Percentiles rank a stretch among this genome's conserved stretches.
Evolutionary conservation across 2,329 filamentous ascomycete genomes (phyloP).

Genomic region (Microascus cirrosus): DNA sequence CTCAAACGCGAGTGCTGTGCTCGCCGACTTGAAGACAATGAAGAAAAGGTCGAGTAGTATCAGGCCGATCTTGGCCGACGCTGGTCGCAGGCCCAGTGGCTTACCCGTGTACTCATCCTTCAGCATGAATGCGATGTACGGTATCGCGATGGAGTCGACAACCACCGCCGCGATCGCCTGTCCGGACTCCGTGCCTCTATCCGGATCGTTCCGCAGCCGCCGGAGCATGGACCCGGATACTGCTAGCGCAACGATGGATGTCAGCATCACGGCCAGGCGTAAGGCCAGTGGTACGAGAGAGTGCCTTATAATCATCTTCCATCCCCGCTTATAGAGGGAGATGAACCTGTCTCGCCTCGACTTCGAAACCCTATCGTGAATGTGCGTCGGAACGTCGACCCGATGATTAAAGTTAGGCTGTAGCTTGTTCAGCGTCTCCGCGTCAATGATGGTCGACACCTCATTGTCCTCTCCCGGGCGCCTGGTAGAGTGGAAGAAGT

Average conservation of each 20-base stretch:
- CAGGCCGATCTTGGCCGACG: slow-evolving; percentile 76
- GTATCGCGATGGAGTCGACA: slow-evolving; percentile 77
- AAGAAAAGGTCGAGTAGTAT: slow-evolving; percentile 91
- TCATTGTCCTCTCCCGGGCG: slow-evolving; percentile 37
- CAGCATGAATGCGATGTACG: slow-evolving; percentile 88
- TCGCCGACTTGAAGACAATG: slow-evolving; percentile 94
- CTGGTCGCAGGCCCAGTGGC: slow-evolving; percentile 74
- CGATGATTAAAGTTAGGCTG: slow-evolving; percentile 33
- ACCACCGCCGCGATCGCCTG: slow-evolving; percentile 83
- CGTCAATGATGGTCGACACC: slow-evolving; percentile 34
- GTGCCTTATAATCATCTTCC: slow-evolving; percentile 62
- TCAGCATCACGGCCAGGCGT: slow-evolving; percentile 70
- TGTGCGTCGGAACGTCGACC: slow-evolving; percentile 4
- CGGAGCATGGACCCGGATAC: slow-evolving; percentile 66
- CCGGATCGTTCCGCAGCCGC: slow-evolving; percentile 23
- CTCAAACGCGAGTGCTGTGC: slow-evolving; percentile 80
- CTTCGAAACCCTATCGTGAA: slow-evolving; percentile 6
- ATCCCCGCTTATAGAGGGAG: slow-evolving; percentile 42
- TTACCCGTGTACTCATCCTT: slow-evolving; percentile 95
- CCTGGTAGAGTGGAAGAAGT: slow-evolving; percentile 41
- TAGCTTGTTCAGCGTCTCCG: slow-evolving; percentile 30
- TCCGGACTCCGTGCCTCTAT: slow-evolving; percentile 43
- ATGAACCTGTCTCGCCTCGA: slow-evolving; percentile 18
- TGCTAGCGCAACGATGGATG: slow-evolving; percentile 71
- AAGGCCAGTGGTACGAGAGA: slow-evolving; percentile 79